Conservation (phyloP, 2,329 filamentous ascomycete genomes). For the Cercospora sp. region DNA sequence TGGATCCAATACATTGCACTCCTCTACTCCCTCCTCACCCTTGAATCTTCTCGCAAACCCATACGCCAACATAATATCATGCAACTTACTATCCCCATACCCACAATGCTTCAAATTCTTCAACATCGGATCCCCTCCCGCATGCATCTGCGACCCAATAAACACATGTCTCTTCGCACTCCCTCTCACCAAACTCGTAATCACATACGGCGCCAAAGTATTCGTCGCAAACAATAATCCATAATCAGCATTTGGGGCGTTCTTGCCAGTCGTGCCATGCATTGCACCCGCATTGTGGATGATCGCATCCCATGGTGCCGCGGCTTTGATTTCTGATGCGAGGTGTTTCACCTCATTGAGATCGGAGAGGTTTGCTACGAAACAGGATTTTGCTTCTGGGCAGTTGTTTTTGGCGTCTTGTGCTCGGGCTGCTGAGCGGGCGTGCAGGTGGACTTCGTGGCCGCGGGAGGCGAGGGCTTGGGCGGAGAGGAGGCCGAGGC, state of each 20-base stretch:
- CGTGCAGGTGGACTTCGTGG: slow-evolving; percentile 16
- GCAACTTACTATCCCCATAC: slow-evolving; percentile 15
- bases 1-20: slow-evolving; percentile 16
- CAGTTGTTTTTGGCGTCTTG: slow-evolving; percentile 10
- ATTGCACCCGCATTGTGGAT: slow-evolving; percentile 16
- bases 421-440: slow-evolving; percentile 8
- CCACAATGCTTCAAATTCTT: slow-evolving; percentile 10
- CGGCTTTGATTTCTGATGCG: slow-evolving; percentile 8
- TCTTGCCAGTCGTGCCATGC: slow-evolving; percentile 10
- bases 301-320: slow-evolving; percentile 11
- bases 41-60: slow-evolving; percentile 9
- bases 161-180: slow-evolving; percentile 12
- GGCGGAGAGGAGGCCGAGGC: slow-evolving; percentile 13
- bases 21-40: slow-evolving; percentile 6
- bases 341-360: slow-evolving; percentile 7
- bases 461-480: slow-evolving; percentile 11
- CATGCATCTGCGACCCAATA: slow-evolving; percentile 12
- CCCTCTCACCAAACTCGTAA: slow-evolving; percentile 2
- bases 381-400: slow-evolving; percentile 12
- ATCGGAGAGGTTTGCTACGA: slow-evolving; percentile 13
- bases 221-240: slow-evolving; percentile 13
- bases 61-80: slow-evolving; percentile 15
- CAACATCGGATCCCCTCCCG: slow-evolving; percentile 6
- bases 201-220: slow-evolving; percentile 15
- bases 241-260: slow-evolving; percentile 7